A percentile compares a stretch with the other conserved stretches of the same genome.
Conservation (phyloP, 2,329 filamentous ascomycete genomes). For the Fusarium mundagurra region DNA sequence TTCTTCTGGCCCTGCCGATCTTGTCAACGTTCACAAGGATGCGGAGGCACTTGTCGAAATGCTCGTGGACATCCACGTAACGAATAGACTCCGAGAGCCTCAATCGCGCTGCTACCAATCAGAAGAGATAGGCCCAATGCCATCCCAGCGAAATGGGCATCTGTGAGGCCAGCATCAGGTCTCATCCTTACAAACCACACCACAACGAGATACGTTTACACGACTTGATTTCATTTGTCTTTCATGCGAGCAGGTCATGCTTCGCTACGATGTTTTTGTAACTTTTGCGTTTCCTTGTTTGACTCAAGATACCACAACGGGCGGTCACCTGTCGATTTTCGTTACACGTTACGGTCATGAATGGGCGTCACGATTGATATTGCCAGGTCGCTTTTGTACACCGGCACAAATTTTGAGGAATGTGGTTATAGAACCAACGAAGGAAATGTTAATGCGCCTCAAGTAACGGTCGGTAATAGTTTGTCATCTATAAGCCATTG, state of each 20-base stretch:
- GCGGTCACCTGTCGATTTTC: conserved; percentile 35
- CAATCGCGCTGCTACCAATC: conserved; percentile 38
- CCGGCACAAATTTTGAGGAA: conserved; percentile 1
- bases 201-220: conserved; percentile 14
- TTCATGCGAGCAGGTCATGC: conserved; percentile 1
- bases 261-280: conserved; percentile 1
- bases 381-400: conserved; percentile 11
- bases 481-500: conserved; percentile 20
- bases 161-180: background rate
- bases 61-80: conserved; percentile 60
- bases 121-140: conserved; percentile 54
- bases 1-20: conserved; percentile 51
- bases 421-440: conserved; percentile 29
- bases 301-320: conserved; percentile 45
- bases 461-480: conserved; percentile 19
- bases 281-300: conserved; percentile 25
- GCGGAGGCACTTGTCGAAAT: conserved; percentile 64
- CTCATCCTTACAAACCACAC: background rate
- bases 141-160: conserved; percentile 35
- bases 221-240: conserved; percentile 13
- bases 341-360: conserved; percentile 43
- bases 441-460: conserved; percentile 22
- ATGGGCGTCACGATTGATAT: conserved; percentile 39
- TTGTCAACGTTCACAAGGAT: conserved; percentile 58
- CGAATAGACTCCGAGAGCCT: conserved; percentile 49